Conservation (phyloP, 306 rosid genomes). For the Cercis canadensis region DNA sequence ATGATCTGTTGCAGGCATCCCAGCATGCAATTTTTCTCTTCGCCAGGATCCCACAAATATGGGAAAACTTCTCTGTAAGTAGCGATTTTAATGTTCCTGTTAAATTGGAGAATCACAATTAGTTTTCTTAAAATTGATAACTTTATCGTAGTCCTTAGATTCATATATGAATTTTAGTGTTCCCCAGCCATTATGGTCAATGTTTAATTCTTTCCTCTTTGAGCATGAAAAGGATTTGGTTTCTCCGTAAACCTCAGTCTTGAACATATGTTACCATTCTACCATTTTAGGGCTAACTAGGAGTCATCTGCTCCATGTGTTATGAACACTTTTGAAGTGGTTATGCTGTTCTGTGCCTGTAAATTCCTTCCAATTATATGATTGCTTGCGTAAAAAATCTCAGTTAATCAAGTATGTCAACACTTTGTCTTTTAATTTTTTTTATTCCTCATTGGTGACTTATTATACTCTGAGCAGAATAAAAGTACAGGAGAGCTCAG, state of each 20-base stretch:
- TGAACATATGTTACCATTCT: constrained; percentile 9
- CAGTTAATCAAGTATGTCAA: constrained; percentile 23
- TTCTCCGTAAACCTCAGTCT: not conserved
- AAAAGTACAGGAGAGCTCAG: constrained; percentile 98
- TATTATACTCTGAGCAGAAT: constrained; percentile 61
- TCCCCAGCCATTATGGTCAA: not conserved
- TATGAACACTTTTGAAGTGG: constrained; percentile 15
- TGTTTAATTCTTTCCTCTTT: constrained; percentile 19
- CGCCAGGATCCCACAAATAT: constrained; percentile 96
- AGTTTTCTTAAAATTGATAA: constrained; percentile 9
- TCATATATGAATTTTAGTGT: constrained; percentile 16
- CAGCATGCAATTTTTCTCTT: constrained; percentile 90
- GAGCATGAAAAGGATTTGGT: constrained; percentile 14
- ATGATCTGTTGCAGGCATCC: constrained; percentile 74
- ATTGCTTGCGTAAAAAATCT: constrained; percentile 13
- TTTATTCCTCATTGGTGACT: constrained; percentile 34
- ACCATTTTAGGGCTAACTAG: constrained; percentile 22
- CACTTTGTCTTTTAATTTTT: constrained; percentile 6
- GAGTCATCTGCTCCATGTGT: constrained; percentile 18
- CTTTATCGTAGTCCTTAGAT: constrained; percentile 25
- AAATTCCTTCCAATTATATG: not conserved
- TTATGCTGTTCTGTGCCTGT: constrained; percentile 32
- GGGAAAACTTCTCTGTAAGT: constrained; percentile 94
- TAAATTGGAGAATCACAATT: constrained; percentile 31
- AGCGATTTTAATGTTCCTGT: constrained; percentile 29